Evolutionary conservation across 2,329 filamentous ascomycete species (phyloP).

Genomic region (Penicillium sp.): DNA sequence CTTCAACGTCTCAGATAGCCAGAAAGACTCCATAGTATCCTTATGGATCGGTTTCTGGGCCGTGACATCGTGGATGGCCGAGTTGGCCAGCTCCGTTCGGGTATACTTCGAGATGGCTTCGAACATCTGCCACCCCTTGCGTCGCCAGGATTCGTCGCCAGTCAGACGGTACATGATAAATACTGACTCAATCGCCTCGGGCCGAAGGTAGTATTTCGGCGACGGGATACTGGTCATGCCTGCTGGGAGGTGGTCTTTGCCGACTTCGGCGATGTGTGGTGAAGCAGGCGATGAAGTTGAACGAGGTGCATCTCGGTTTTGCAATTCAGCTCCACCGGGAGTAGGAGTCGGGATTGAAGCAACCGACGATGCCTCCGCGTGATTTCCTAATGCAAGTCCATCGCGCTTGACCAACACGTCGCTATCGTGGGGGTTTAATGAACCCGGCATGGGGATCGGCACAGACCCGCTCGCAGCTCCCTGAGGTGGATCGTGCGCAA

Average conservation of each 20-base stretch:
- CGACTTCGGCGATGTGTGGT: constrained; percentile 38
- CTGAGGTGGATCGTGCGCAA: constrained; percentile 9
- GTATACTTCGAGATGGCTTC: constrained; percentile 61
- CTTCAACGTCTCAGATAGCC: constrained; percentile 57
- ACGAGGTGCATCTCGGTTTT: constrained; percentile 19
- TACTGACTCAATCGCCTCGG: constrained; percentile 78
- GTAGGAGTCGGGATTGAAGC: constrained; percentile 7
- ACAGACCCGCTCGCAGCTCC: constrained; percentile 9
- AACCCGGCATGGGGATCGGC: constrained; percentile 27
- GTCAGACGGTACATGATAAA: constrained; percentile 76
- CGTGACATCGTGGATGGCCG: constrained; percentile 66
- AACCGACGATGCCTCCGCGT: neutral
- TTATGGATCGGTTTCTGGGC: constrained; percentile 44
- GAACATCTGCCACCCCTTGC: constrained; percentile 76
- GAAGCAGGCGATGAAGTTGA: constrained; percentile 25
- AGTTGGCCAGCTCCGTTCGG: constrained; percentile 61
- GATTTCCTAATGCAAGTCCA: constrained; percentile 5
- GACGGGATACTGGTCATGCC: constrained; percentile 43
- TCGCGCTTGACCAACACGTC: constrained; percentile 21
- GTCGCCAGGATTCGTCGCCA: constrained; percentile 63
- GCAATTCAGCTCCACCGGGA: neutral
- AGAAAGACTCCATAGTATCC: constrained; percentile 74
- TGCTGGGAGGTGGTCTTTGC: constrained; percentile 45
- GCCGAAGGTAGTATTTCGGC: constrained; percentile 49
- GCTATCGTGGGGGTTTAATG: constrained; percentile 24